phyloP scores from a whole-genome alignment of 176 grass and related monocot genomes.

The Tuctoria greenei region DNA sequence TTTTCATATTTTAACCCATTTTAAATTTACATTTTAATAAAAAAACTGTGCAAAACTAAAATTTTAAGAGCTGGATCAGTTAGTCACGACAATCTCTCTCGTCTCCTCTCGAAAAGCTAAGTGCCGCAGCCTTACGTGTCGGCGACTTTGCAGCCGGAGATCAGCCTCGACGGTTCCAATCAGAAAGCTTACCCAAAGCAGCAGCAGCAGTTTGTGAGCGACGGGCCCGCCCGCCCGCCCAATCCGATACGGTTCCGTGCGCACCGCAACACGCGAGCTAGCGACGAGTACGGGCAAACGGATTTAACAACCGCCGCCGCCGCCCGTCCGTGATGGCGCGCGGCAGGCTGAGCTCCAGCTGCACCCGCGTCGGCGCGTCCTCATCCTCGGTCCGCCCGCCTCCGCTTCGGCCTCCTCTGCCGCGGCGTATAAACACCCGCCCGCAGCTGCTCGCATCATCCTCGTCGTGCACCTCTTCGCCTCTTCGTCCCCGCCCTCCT shows the following conservation, averaged over 20 bases:
- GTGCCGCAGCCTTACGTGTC: background rate
- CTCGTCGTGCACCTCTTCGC: background rate
- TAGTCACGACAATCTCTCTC: too few species aligned
- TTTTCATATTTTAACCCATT: too few species aligned
- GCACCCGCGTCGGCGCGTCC: slow-evolving; percentile 19
- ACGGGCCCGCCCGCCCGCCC: background rate
- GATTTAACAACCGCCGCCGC: slow-evolving; percentile 24
- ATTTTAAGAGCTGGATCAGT: too few species aligned
- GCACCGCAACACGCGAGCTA: background rate
- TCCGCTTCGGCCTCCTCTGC: background rate
- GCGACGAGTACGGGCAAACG: background rate
- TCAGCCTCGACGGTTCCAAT: background rate
- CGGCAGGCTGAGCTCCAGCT: slow-evolving; percentile 8
- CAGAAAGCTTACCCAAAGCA: background rate
- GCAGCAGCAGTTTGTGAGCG: background rate
- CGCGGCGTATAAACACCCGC: slow-evolving; percentile 45
- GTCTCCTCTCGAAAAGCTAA: background rate
- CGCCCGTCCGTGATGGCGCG: slow-evolving; percentile 19
- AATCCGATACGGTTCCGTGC: background rate
- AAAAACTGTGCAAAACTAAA: too few species aligned
- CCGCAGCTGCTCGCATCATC: slow-evolving; percentile 2
- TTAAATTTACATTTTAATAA: too few species aligned
- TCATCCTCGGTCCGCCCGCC: background rate
- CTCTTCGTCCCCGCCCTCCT: background rate
- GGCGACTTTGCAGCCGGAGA: background rate